phyloP scores from a whole-genome alignment of 1,284 basidiomycete species.

The Malassezia caprae region DNA sequence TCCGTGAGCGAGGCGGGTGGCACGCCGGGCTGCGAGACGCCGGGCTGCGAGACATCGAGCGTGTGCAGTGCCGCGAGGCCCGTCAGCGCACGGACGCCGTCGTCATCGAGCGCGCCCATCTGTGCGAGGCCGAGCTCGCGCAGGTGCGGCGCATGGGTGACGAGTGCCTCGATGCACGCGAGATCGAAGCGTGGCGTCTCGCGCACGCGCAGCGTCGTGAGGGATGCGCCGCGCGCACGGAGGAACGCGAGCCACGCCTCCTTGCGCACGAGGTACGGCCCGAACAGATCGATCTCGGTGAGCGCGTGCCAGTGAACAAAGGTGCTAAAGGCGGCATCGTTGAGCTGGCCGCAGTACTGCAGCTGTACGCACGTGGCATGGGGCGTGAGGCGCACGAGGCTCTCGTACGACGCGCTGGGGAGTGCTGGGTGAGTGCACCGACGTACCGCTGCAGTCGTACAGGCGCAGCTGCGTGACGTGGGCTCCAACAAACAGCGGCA shows the following conservation, averaged over 20 bases:
- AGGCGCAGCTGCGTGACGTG: conserved; percentile 62
- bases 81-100: conserved; percentile 26
- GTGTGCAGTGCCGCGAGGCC: conserved; percentile 53
- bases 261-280: conserved; percentile 72
- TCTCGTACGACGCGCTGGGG: conserved; percentile 28
- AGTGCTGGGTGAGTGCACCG: conserved; percentile 15
- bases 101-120: conserved; percentile 56
- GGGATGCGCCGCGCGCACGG: conserved; percentile 53
- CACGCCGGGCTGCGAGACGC: conserved; percentile 44
- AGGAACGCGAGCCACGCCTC: conserved; percentile 71
- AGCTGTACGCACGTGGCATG: conserved; percentile 53
- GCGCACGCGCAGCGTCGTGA: conserved; percentile 66
- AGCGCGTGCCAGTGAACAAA: conserved; percentile 60
- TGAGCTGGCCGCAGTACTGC: conserved; percentile 76
- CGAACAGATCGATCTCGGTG: conserved; percentile 67
- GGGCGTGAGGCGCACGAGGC: conserved; percentile 34
- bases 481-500: conserved; percentile 69
- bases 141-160: conserved; percentile 58
- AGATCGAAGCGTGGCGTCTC: conserved; percentile 73
- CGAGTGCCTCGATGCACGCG: conserved; percentile 60
- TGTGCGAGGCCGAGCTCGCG: conserved; percentile 67
- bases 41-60: conserved; percentile 59
- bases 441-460: conserved; percentile 66
- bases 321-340: conserved; percentile 58
- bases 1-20: conserved; percentile 53